Evolutionary conservation across 108 stramenopile species (phyloP), one percentile per base, ranked within the genome.

Genomic region (Discostella stelligeroides): DNA sequence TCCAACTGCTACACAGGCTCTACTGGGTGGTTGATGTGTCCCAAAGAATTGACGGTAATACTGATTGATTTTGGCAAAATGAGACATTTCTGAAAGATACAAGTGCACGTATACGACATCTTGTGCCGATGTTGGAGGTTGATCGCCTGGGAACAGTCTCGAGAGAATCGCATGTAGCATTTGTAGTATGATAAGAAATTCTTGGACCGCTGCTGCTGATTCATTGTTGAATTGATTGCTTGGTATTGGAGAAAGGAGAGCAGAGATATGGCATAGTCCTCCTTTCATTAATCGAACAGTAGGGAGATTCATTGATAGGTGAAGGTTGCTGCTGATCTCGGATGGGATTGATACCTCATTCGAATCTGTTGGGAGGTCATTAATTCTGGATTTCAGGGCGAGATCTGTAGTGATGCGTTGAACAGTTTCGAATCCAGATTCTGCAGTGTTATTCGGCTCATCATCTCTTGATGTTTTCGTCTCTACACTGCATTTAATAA

Each of bases 91-190:
- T 5, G 83, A 82, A 14, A 99, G 70, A 55, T 97, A 98, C 9
- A 99, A 73, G 79, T 97, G 97, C 0, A 97, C 97, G 75, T 89
- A 95, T 30, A 92, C 46, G 4, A 97, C 92, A 82, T 98, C 96
- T 25, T 73, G 60, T 24, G 94, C 57, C 1, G 81, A 88, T 18
- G 80, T 76, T 39, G 67, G 28, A 47, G 65, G 65, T 27, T 27
- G 40, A 60, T 71, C 63, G 41, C 39, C 40, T 47, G 46, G 14
- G 14, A 50, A 70, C 42, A 68, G 25, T 39, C 45, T 47, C 25
- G 66, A 28, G 18, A 79, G 53, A 30, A 76, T 51, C 29, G 63
- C 62, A 14, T 80, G 38, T 27, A 93, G 59, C 10, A 63, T 72
- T 64, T 73, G 63, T 18, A 83, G 43, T 12, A 84, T 70, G 4